These are phyloP conservation scores for rapeseed (Brassica napus) DNA, from an alignment of 345 rosid species.

Conservation along the genomic window DNA sequence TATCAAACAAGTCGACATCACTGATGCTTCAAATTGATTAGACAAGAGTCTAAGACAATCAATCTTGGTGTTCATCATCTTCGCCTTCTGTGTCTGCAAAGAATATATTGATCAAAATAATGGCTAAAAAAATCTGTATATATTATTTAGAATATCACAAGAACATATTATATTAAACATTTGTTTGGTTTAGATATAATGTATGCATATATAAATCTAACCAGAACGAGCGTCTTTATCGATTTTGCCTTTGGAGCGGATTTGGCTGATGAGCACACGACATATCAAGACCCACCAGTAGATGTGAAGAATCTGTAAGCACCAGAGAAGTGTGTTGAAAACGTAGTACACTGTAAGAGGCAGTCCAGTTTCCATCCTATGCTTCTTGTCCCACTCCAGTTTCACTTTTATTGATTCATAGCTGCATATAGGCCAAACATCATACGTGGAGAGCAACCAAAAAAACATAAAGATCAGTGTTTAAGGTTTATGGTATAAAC, in stretches of 20 bases:
- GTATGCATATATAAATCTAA: slow-evolving; percentile 6
- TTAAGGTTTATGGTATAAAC: slow-evolving; percentile 36
- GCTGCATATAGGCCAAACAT: slow-evolving; percentile 44
- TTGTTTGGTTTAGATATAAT: slow-evolving; percentile 4
- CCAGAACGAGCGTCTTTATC: slow-evolving; percentile 72
- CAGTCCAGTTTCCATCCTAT: slow-evolving; percentile 41
- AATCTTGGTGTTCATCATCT: slow-evolving; percentile 30
- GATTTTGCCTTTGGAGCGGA: slow-evolving; percentile 54
- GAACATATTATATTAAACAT: neutral
- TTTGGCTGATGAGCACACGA: slow-evolving; percentile 56
- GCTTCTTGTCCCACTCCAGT: slow-evolving; percentile 47
- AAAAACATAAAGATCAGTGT: neutral
- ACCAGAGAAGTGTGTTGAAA: slow-evolving; percentile 72
- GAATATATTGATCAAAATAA: neutral
- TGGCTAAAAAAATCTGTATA: neutral
- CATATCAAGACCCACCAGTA: slow-evolving; percentile 76
- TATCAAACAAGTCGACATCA: too few relatives aligned
- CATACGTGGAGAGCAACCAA: neutral
- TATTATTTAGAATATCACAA: neutral
- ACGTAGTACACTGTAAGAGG: slow-evolving; percentile 51
- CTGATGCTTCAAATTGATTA: neutral
- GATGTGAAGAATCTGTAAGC: slow-evolving; percentile 59
- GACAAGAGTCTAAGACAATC: neutral
- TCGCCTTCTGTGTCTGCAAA: slow-evolving; percentile 39
- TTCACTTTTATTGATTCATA: slow-evolving; percentile 57